These are phyloP conservation scores for Incumbomyces delicatus DNA, from an alignment of 2,329 filamentous ascomycete genomes.

Conservation along the genomic window DNA sequence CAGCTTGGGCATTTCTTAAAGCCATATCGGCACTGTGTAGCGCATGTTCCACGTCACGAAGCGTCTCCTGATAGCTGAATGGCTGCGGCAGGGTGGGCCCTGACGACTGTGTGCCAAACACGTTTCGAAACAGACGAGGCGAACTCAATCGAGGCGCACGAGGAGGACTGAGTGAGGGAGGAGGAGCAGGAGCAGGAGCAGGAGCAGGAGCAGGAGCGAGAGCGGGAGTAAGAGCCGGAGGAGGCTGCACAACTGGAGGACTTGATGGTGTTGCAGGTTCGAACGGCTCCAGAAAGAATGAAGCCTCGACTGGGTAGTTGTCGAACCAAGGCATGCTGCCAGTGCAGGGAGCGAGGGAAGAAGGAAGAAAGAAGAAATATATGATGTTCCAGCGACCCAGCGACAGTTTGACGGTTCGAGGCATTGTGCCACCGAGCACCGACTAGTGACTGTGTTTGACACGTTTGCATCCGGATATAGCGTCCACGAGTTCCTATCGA, in stretches of 20 bases:
- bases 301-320: too few relatives aligned
- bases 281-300: background rate
- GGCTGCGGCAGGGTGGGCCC: conserved; percentile 7
- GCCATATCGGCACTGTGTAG: conserved; percentile 17
- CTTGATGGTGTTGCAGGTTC: background rate
- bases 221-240: background rate
- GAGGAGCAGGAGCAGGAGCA: background rate
- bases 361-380: too few relatives aligned
- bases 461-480: background rate
- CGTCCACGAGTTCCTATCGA: background rate
- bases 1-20: conserved; percentile 17
- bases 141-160: conserved; percentile 13
- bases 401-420: too few relatives aligned
- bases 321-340: too few relatives aligned
- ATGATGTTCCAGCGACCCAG: too few relatives aligned
- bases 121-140: conserved; percentile 17
- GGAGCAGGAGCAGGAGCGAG: background rate
- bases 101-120: conserved; percentile 11
- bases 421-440: too few relatives aligned
- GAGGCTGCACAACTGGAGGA: too few relatives aligned
- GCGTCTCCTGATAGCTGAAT: conserved; percentile 10
- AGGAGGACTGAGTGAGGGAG: background rate
- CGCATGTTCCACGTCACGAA: conserved; percentile 8
- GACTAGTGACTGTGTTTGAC: too few relatives aligned
- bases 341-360: too few relatives aligned